Evolutionary conservation across 306 rosid genomes (phyloP).

Genomic region (Glycine tomentella): DNA sequence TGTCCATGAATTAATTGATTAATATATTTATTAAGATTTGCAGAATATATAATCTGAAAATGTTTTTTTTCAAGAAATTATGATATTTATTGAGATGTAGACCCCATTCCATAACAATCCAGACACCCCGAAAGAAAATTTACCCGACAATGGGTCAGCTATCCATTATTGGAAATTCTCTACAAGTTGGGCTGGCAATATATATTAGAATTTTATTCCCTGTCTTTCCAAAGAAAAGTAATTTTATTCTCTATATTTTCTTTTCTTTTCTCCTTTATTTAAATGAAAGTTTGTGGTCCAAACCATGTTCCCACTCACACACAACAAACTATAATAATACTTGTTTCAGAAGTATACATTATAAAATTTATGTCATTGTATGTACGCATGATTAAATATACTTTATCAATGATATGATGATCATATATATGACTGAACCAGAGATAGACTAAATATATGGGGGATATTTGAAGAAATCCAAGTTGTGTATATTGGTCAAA

Average conservation of each 20-base stretch:
- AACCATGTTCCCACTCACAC: slow-evolving; percentile 57
- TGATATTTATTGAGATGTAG: slow-evolving; percentile 48
- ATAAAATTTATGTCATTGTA: slow-evolving; percentile 25
- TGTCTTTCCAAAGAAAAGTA: slow-evolving; percentile 41
- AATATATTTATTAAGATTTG: slow-evolving; percentile 41
- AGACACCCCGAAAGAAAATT: slow-evolving; percentile 59
- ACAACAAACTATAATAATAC: slow-evolving; percentile 43
- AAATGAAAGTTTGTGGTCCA: slow-evolving; percentile 58
- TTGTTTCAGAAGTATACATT: slow-evolving; percentile 42
- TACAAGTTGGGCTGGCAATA: slow-evolving; percentile 47
- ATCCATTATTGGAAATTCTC: slow-evolving; percentile 65
- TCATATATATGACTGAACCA: slow-evolving; percentile 37
- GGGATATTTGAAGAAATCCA: slow-evolving; percentile 27
- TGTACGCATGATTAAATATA: slow-evolving; percentile 35
- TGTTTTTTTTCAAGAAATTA: slow-evolving; percentile 41
- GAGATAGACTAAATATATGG: not conserved
- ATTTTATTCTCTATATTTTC: slow-evolving; percentile 29
- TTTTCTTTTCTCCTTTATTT: slow-evolving; percentile 27
- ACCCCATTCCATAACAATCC: slow-evolving; percentile 56
- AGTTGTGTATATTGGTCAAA: slow-evolving; percentile 41
- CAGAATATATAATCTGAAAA: slow-evolving; percentile 46
- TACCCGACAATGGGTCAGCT: slow-evolving; percentile 57
- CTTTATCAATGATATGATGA: slow-evolving; percentile 49
- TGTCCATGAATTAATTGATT: slow-evolving; percentile 15
- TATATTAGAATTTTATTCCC: slow-evolving; percentile 45